Evolutionary conservation across 1,284 basidiomycete species (phyloP).

Genomic region (Rhizoctonia solani): DNA sequence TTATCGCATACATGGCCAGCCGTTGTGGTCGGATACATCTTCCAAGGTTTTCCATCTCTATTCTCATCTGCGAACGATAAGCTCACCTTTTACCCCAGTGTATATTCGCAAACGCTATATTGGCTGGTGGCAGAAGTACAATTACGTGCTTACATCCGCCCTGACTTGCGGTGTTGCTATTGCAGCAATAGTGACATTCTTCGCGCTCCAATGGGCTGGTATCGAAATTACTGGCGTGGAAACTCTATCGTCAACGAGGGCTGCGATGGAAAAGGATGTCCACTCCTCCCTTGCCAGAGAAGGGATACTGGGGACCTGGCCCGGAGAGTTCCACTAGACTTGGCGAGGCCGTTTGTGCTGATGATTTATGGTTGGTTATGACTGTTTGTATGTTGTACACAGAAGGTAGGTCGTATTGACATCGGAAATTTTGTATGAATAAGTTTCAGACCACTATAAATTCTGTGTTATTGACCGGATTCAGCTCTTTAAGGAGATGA

Average conservation of each 20-base stretch:
- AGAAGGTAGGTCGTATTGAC: too few species aligned
- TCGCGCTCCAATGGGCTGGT: conserved; percentile 41
- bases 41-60: background rate
- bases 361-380: too few species aligned
- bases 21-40: conserved; percentile 52
- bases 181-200: conserved; percentile 43
- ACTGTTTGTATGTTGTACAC: too few species aligned
- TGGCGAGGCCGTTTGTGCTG: background rate
- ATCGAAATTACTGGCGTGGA: conserved; percentile 41
- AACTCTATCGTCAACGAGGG: conserved; percentile 36
- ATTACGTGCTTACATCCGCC: conserved; percentile 41
- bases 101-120: conserved; percentile 43
- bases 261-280: conserved; percentile 17
- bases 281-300: conserved; percentile 1
- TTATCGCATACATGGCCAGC: conserved; percentile 41
- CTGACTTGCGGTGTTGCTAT: conserved; percentile 42
- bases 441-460: too few species aligned
- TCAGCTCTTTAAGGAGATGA: too few species aligned
- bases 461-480: too few species aligned
- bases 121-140: conserved; percentile 44
- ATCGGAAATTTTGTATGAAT: too few species aligned
- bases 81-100: conserved; percentile 17
- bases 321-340: conserved; percentile 10
- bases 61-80: too few species aligned
- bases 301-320: conserved; percentile 1